Base-by-base conservation (phyloP, 345 rosid species). In the Ceriops zippeliana region DNA sequence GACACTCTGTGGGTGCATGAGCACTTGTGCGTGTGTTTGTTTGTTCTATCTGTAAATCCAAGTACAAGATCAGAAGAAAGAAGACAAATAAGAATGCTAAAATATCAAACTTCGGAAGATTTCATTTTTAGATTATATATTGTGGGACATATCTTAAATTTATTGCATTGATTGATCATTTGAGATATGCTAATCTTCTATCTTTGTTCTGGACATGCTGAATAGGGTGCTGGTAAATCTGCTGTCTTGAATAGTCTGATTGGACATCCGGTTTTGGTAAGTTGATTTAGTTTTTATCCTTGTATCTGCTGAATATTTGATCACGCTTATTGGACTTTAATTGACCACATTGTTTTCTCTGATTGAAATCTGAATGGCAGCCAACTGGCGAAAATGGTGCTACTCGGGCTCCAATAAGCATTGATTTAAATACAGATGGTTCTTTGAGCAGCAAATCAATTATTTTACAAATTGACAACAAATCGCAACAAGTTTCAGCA, bases 351-450 rank as follows among this genome's bases (percentile, higher is more conserved):
- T 47, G 11, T 28, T 26, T 69, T 11, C 17, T 28, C 60, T 34
- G 37, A 8, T 69, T 42, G 58, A 34, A 32, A 69, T 54, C 60
- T 54, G n/a, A 27, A 51, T 68, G 66, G 72, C 83, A 96, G 98
- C 99, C 99, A 26, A 92, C 99, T 30, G 98, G 99, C 76, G 99
- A 93, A 86, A 96, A 92, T 79, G 99, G 98, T 73, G 99, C 98
- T 75, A 96, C 99, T 27, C 89, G 97, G 20, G 92, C 98, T 76
- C 99, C 99, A 19, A 90, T 96, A 75, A 72, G 80, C 34, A 75
- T 92, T 66, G 96, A 90, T 58, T 80, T 96, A 76, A 73, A 71
- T 58, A 84, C 85, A 72, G 99, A 92, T 82, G 37, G 66, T 79
- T 86, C 98, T 67, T 68, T 92, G 70, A 92, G 85, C 73, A 84